Evolutionary conservation across 202 grass and related monocot genomes (phyloP).

Genomic region (Cymbopogon flexuosus): DNA sequence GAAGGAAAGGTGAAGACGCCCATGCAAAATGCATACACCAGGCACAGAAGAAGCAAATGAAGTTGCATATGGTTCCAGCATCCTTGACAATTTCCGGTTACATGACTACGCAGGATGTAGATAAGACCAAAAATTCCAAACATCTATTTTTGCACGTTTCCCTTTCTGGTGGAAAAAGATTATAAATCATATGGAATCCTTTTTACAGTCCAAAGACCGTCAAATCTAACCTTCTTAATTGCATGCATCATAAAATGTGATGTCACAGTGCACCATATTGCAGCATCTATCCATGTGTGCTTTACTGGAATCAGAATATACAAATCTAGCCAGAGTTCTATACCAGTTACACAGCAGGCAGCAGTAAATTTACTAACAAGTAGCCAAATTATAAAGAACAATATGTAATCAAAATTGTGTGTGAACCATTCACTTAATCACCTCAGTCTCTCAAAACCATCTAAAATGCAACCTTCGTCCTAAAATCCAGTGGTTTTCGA

Average conservation of each 20-base stretch:
- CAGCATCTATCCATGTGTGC: constrained; percentile 17
- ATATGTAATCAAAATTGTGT: not conserved
- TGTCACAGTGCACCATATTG: constrained; percentile 10
- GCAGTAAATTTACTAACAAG: not conserved
- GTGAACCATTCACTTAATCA: not conserved
- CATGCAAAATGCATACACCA: constrained; percentile 33
- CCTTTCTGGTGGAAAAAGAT: not conserved
- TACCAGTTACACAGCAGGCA: not conserved
- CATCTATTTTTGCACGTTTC: not conserved
- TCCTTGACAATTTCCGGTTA: not conserved
- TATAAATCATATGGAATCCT: not conserved
- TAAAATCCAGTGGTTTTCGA: not conserved
- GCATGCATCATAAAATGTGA: constrained; percentile 2
- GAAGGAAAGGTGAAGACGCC: constrained; percentile 10
- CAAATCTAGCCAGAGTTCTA: not conserved
- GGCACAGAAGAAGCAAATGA: constrained; percentile 20
- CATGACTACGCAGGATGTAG: constrained; percentile 17
- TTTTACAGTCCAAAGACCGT: not conserved
- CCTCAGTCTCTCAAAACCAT: not conserved
- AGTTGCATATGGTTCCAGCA: not conserved
- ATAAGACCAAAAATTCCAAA: not conserved
- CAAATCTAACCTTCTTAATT: constrained; percentile 23
- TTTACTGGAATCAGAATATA: constrained; percentile 3
- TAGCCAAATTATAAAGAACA: not conserved
- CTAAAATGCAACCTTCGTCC: not conserved